These are phyloP conservation scores for Laburnicola sp. DNA, from an alignment of 2,329 filamentous ascomycete species.

Conservation along the genomic window DNA sequence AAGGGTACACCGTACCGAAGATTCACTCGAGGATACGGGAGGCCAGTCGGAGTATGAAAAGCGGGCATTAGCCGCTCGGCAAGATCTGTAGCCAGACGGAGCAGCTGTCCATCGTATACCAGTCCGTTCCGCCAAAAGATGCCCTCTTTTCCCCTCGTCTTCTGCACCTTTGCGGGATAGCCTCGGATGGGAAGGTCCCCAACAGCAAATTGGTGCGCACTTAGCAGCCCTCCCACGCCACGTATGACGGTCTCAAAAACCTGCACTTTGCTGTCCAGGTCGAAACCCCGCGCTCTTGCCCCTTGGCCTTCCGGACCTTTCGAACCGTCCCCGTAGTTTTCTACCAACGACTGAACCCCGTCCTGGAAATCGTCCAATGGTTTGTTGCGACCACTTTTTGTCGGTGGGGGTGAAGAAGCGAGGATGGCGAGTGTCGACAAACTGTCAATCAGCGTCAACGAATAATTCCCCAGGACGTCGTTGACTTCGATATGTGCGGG, in stretches of 20 bases:
- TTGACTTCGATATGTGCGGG: conserved; percentile 84
- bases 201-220: conserved; percentile 88
- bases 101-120: conserved; percentile 82
- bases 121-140: conserved; percentile 78
- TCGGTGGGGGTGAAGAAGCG: conserved; percentile 68
- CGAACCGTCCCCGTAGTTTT: conserved; percentile 84
- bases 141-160: conserved; percentile 39
- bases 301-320: conserved; percentile 70
- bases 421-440: conserved; percentile 91
- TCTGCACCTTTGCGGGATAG: conserved; percentile 61
- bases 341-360: conserved; percentile 73
- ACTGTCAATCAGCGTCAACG: conserved; percentile 91
- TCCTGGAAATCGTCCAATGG: conserved; percentile 69
- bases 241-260: conserved; percentile 98
- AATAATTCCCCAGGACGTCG: conserved; percentile 96
- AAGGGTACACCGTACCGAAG: conserved; percentile 88
- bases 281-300: conserved; percentile 76
- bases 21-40: conserved; percentile 94
- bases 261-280: conserved; percentile 96
- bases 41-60: conserved; percentile 86
- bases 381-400: conserved; percentile 58
- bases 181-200: conserved; percentile 85
- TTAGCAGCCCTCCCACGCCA: conserved; percentile 85
- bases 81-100: conserved; percentile 86
- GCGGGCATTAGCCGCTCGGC: conserved; percentile 83